Base-by-base conservation (phyloP, 2,329 filamentous ascomycete species). In the Cryphonectria naterciae region DNA sequence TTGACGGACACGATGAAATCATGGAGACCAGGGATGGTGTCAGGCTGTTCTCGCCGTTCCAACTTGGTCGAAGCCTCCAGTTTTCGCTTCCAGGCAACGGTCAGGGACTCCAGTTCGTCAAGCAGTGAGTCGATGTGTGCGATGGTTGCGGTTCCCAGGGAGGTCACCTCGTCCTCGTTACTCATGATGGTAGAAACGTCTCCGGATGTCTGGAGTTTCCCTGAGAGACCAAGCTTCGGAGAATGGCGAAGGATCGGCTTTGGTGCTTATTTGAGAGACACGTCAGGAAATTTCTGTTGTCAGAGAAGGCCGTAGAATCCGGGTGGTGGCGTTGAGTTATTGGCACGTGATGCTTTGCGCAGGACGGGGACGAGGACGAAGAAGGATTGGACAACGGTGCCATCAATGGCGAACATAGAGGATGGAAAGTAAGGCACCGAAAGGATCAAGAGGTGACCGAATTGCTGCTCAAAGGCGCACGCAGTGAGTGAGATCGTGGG, bases 1-100 rank as follows among this genome's bases (percentile, higher is more conserved):
- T 39, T 69, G n/a, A 69, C 65, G n/a, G 72, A 71, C 6, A 67
- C 69, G 39, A 73, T 65, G n/a, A 73, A 69, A 10, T 73, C 72
- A 41, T 73, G 71, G 10, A 72, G 65, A 22, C 72, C 72, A 5
- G 72, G 72, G 15, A 73, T 52, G 7, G 68, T 64, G 35, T 72
- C 68, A 13, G 70, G 68, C 62, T 73, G 41, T 54, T 73, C 72
- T 4, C 68, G 58, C 1, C 72, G 68, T 64, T 73, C 72, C 17
- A 73, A 58, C 35, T 62, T 69, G 1, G 72, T 73, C 25, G 68
- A 62, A 13, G 39, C 43, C 19, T 63, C 66, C 1, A 72, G 63
- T 54, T 60, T 72, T 32, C 52, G 58, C 67, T 70, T 72, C 52
- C 70, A 73, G 10, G 71, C 70, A 13, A 64, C 64, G 22, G 54